A percentile compares a stretch with the other conserved stretches of the same genome.
Evolutionary conservation across 2,329 filamentous ascomycete genomes (phyloP).

Genomic region (Calonectria pseudoreteaudii): DNA sequence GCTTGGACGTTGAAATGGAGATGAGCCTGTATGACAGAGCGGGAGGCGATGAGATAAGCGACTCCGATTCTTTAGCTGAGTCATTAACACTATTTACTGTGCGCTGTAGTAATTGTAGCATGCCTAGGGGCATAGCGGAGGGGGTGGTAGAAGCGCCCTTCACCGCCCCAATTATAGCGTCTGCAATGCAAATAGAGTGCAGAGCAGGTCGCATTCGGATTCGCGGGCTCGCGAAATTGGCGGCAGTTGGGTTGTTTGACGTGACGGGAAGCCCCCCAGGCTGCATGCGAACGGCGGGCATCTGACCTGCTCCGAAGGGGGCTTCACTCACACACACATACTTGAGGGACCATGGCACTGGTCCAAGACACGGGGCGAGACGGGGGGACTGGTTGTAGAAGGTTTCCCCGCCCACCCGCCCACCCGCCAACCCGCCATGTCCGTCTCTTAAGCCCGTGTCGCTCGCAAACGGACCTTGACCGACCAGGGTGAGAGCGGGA

Average conservation of each 20-base stretch:
- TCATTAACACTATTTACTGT: background rate
- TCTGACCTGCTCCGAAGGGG: background rate
- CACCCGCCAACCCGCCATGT: slow-evolving; percentile 5
- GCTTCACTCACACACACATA: background rate
- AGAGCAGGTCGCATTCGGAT: background rate
- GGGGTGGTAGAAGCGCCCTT: slow-evolving; percentile 6
- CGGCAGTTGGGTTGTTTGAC: background rate
- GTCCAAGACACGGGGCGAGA: background rate
- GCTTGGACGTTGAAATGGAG: background rate
- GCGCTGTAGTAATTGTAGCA: background rate
- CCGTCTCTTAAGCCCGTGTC: slow-evolving; percentile 3
- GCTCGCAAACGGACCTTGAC: slow-evolving; percentile 3
- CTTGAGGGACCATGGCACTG: background rate
- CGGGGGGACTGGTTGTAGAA: slow-evolving; percentile 6
- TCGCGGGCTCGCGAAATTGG: background rate
- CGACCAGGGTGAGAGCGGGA: background rate
- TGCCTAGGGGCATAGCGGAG: background rate
- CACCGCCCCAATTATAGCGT: background rate
- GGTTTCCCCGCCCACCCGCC: slow-evolving; percentile 13
- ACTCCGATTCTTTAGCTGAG: background rate
- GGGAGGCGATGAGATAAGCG: background rate
- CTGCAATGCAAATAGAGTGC: background rate
- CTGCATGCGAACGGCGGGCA: background rate
- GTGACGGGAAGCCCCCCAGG: slow-evolving; percentile 2
- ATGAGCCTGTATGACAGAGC: background rate